These are phyloP conservation scores for Arthrobotrys entomopaga DNA, from an alignment of 2,329 filamentous ascomycete species.

Conservation along the genomic window DNA sequence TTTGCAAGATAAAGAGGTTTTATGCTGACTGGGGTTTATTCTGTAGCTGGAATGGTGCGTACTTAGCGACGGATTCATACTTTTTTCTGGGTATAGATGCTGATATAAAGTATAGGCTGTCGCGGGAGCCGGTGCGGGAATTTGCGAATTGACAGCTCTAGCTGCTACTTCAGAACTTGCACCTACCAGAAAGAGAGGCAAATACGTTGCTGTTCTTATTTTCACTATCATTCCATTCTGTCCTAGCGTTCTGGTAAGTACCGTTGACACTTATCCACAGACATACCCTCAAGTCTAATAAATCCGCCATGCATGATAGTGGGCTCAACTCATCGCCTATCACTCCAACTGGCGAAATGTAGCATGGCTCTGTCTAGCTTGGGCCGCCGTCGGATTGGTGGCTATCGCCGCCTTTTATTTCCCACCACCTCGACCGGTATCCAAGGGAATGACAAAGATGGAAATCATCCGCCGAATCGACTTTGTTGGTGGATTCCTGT, in stretches of 20 bases:
- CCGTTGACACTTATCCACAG: constrained; percentile 60
- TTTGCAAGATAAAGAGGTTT: constrained; percentile 4
- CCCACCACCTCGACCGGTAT: constrained; percentile 66
- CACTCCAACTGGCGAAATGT: constrained; percentile 68
- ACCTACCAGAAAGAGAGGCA: constrained; percentile 72
- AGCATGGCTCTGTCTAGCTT: constrained; percentile 67
- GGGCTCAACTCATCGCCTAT: constrained; percentile 62
- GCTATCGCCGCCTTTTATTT: constrained; percentile 68
- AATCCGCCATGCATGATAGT: not conserved
- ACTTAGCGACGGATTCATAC: constrained; percentile 59
- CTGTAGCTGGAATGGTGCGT: constrained; percentile 9
- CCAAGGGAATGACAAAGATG: constrained; percentile 62
- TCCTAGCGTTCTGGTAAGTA: constrained; percentile 71
- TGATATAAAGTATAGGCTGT: constrained; percentile 60
- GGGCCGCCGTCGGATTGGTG: constrained; percentile 67
- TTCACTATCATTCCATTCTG: constrained; percentile 73
- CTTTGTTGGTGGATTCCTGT: constrained; percentile 66
- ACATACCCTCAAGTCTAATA: not conserved
- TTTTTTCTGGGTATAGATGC: not conserved
- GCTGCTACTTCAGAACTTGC: constrained; percentile 75
- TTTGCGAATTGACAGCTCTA: constrained; percentile 75
- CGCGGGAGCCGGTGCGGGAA: constrained; percentile 73
- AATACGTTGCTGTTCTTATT: constrained; percentile 71
- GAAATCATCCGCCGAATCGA: constrained; percentile 66
- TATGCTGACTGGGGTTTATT: not conserved